Percentiles rank a stretch among this genome's conserved stretches.
Evolutionary conservation across 768 basidiomycete genomes (phyloP).

Genomic region (Amanita pseudoporphyria): DNA sequence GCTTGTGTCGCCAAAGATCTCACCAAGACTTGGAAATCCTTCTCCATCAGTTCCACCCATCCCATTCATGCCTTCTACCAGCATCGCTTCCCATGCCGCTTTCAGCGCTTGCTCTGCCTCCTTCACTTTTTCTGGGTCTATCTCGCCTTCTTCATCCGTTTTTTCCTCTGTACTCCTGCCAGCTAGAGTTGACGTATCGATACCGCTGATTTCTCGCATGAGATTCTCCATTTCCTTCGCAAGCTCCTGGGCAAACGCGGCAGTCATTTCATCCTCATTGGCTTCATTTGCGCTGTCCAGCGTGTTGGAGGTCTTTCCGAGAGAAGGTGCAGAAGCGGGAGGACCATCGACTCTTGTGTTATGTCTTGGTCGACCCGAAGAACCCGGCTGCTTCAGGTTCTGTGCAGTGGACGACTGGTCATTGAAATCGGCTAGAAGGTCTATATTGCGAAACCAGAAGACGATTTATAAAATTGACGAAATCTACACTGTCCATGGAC

Average conservation of each 20-base stretch:
- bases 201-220: constrained; percentile 31
- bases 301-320: constrained; percentile 14
- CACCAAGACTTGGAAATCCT: constrained; percentile 10
- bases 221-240: constrained; percentile 41
- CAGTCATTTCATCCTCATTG: constrained; percentile 31
- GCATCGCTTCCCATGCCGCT: constrained; percentile 65
- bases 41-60: constrained; percentile 14
- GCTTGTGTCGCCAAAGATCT: constrained; percentile 7
- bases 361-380: constrained; percentile 28
- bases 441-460: constrained; percentile 15
- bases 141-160: constrained; percentile 15
- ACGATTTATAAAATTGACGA: not conserved
- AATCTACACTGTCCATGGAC: not conserved
- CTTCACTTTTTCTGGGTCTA: constrained; percentile 17
- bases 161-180: too few species aligned
- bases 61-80: constrained; percentile 53
- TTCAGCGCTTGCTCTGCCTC: constrained; percentile 33
- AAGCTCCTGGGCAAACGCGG: constrained; percentile 36
- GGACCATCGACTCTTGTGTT: constrained; percentile 39
- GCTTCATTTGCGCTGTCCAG: constrained; percentile 28
- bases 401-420: constrained; percentile 20
- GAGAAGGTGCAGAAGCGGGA: constrained; percentile 28
- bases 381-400: constrained; percentile 16
- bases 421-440: constrained; percentile 38
- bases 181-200: not conserved